Percentiles rank a stretch among this genome's conserved stretches.
These are phyloP conservation scores for Arctium lappa DNA, from an alignment of 129 eudicot species.

Conservation along the genomic window DNA sequence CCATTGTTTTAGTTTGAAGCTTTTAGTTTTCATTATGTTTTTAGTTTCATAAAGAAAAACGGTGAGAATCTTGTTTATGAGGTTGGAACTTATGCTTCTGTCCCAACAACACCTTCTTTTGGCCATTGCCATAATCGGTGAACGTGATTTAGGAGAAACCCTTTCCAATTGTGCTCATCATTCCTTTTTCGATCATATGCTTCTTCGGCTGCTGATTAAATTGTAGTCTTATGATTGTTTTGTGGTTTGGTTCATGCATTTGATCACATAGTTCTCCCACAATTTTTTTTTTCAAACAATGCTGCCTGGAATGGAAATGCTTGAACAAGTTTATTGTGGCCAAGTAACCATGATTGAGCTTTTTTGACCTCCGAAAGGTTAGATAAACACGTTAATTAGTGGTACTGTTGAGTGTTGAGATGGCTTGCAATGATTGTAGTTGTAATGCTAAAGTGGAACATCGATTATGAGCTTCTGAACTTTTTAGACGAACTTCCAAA, in stretches of 20 bases:
- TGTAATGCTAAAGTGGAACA: too few relatives aligned
- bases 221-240: background rate
- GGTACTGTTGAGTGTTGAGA: background rate
- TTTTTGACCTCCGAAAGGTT: background rate
- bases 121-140: conserved; percentile 48
- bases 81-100: too few relatives aligned
- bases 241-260: background rate
- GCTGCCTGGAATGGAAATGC: background rate
- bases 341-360: background rate
- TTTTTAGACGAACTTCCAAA: too few relatives aligned
- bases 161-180: background rate
- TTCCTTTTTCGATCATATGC: background rate
- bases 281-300: too few relatives aligned
- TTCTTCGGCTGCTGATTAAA: background rate
- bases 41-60: too few relatives aligned
- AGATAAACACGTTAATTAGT: background rate
- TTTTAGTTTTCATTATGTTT: too few relatives aligned
- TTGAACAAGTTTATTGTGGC: background rate
- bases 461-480: too few relatives aligned
- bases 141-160: conserved; percentile 41
- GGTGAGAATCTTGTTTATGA: too few relatives aligned
- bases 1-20: too few relatives aligned
- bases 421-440: too few relatives aligned
- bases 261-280: too few relatives aligned
- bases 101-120: too few relatives aligned